A percentile compares a stretch with the other conserved stretches of the same genome.
These are phyloP conservation scores for Diaporthe sp. DNA, from an alignment of 2,329 filamentous ascomycete species.

Conservation along the genomic window DNA sequence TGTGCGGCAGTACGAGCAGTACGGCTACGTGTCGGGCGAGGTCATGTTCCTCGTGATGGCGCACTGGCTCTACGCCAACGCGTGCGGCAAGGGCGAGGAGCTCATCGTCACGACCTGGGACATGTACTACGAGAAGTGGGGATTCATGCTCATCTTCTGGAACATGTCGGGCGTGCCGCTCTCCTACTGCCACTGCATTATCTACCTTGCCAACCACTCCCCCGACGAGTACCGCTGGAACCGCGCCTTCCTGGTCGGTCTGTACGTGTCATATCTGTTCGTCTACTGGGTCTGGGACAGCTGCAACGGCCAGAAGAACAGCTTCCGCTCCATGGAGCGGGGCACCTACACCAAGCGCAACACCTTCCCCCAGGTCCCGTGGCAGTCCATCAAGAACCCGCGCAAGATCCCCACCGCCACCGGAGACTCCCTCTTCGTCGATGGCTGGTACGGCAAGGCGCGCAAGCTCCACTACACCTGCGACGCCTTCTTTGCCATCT, in stretches of 20 bases:
- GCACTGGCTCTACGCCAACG: slow-evolving; percentile 86
- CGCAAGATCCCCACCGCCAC: slow-evolving; percentile 77
- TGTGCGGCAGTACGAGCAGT: slow-evolving; percentile 81
- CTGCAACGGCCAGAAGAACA: slow-evolving; percentile 87
- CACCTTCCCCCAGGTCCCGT: slow-evolving; percentile 85
- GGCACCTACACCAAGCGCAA: slow-evolving; percentile 75
- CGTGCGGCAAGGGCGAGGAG: slow-evolving; percentile 87
- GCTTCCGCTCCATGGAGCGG: slow-evolving; percentile 80
- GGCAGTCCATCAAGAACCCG: slow-evolving; percentile 81
- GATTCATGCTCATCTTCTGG: slow-evolving; percentile 93
- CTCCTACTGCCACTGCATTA: slow-evolving; percentile 86
- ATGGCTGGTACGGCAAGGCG: slow-evolving; percentile 83
- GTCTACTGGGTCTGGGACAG: slow-evolving; percentile 90
- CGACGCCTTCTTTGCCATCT: slow-evolving; percentile 82
- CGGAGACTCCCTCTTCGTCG: slow-evolving; percentile 79
- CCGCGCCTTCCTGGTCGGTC: slow-evolving; percentile 68
- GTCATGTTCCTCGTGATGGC: slow-evolving; percentile 82
- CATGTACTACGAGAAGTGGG: slow-evolving; percentile 92
- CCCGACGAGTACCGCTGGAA: slow-evolving; percentile 79
- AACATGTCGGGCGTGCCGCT: slow-evolving; percentile 86
- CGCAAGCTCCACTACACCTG: slow-evolving; percentile 86
- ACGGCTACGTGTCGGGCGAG: slow-evolving; percentile 82
- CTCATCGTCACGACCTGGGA: slow-evolving; percentile 87
- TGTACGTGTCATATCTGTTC: slow-evolving; percentile 78
- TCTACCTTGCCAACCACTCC: slow-evolving; percentile 83